A percentile compares a stretch with the other conserved stretches of the same genome.
These are phyloP conservation scores for Kluyveromyces nonfermentans DNA, from an alignment of 805 yeast species.

Conservation along the genomic window DNA sequence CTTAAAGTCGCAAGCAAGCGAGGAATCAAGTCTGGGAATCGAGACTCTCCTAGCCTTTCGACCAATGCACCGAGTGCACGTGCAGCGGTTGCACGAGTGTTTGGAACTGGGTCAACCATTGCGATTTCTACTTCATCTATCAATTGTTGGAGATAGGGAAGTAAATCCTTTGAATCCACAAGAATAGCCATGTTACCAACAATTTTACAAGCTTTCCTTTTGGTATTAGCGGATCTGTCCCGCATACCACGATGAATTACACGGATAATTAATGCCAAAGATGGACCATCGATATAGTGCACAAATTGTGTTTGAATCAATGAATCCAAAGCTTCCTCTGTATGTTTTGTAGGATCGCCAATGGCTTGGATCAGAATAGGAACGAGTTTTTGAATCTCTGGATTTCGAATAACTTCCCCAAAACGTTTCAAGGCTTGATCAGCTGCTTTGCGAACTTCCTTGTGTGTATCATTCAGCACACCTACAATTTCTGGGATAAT, in stretches of 20 bases:
- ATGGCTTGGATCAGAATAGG: slow-evolving; percentile 84
- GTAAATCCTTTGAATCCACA: slow-evolving; percentile 78
- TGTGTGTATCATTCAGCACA: slow-evolving; percentile 88
- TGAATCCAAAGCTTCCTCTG: slow-evolving; percentile 80
- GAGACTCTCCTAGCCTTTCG: slow-evolving; percentile 92
- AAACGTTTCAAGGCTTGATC: slow-evolving; percentile 79
- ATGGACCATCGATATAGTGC: slow-evolving; percentile 97
- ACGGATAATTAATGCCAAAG: slow-evolving; percentile 87
- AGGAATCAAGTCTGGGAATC: slow-evolving; percentile 85
- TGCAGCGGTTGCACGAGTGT: slow-evolving; percentile 93
- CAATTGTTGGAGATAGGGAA: slow-evolving; percentile 72
- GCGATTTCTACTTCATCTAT: slow-evolving; percentile 81
- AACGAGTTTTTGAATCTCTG: slow-evolving; percentile 88
- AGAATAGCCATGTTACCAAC: slow-evolving; percentile 98
- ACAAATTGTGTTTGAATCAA: slow-evolving; percentile 87
- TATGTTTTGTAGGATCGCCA: slow-evolving; percentile 88
- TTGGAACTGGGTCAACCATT: slow-evolving; percentile 98
- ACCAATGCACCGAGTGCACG: slow-evolving; percentile 94
- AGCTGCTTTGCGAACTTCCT: slow-evolving; percentile 94
- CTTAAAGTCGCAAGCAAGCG: slow-evolving; percentile 64
- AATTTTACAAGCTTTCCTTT: slow-evolving; percentile 91
- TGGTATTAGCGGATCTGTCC: slow-evolving; percentile 88
- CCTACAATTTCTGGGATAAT: slow-evolving; percentile 96
- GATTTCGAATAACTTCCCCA: slow-evolving; percentile 95
- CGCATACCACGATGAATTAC: slow-evolving; percentile 93